Evolutionary conservation across 495 filamentous ascomycete genomes (phyloP), one percentile per base, ranked within the genome.

Genomic region (Usnea hakonensis): DNA sequence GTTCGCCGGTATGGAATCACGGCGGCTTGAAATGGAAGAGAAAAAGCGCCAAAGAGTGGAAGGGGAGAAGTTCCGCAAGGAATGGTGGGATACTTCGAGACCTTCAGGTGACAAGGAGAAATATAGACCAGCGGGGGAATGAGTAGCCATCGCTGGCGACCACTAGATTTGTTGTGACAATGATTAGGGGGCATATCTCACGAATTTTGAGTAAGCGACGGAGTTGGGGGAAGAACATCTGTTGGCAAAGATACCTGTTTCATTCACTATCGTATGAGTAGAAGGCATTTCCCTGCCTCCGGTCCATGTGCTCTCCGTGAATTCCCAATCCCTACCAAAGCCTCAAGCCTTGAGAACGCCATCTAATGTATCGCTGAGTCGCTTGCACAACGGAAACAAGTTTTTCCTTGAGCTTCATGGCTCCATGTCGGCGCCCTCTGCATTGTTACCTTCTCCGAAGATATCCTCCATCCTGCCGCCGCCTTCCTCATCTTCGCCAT

Each of bases 1-100:
- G 95, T 97, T 97, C 70, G 81, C 83, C 52, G 79, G 77, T 52
- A 80, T 83, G 64, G 79, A 87, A 65, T 82, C 90, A 75, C 79
- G 91, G 68, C 78, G 81, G 57, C 74, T 75, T 43, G 80, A 84
- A 76, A 79, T 77, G 69, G 76, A 80, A 70, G 79, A 81, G 73
- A 73, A 81, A 60, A 75, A 73, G 63, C 70, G 71, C 63, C 68
- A 67, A 65, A 58, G 59, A 67, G 71, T 69, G 64, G 66, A 62
- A 62, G 67, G 72, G 26, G 64, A 68, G 53, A 52, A 60, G 58
- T 65, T 50, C 14, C 30, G 28, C 46, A 50, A 50, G 23, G 46
- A 50, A 17, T 50, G 46, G 46, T 50, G 46, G 46, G 46, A 50
- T 50, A 50, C 30, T 7, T 14, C 46, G 23, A 50, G 30, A 14